Percentiles rank a stretch among this genome's conserved stretches.
These are phyloP conservation scores for Aureobasidium sp. DNA, from an alignment of 2,329 filamentous ascomycete genomes.

Conservation along the genomic window DNA sequence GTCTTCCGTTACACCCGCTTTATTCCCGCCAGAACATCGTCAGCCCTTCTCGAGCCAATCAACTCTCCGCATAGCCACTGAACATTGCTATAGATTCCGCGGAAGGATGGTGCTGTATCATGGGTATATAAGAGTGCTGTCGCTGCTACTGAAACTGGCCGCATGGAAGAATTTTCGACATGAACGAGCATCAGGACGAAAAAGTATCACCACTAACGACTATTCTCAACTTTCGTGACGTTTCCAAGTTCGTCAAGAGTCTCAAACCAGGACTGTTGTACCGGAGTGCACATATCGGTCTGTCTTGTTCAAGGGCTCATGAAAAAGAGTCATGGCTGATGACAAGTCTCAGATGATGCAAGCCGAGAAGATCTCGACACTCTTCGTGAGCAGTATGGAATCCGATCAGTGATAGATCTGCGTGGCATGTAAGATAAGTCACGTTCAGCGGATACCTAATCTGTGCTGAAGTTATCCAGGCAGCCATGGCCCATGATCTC, in stretches of 20 bases:
- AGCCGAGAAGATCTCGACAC: not conserved
- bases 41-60: not conserved
- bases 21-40: not conserved
- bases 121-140: not conserved
- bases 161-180: no score
- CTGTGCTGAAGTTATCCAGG: not conserved
- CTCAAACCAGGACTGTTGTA: not conserved
- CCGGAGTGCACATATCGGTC: not conserved
- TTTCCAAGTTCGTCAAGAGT: not conserved
- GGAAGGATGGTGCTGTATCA: not conserved
- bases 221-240: not conserved
- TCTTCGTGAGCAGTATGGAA: not conserved
- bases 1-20: not conserved
- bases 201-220: not conserved
- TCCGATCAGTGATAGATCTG: constrained; percentile 1
- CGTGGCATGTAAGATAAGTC: not conserved
- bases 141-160: no score
- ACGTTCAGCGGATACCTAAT: no score
- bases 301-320: no score
- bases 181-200: not conserved
- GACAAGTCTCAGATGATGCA: not conserved
- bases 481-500: not conserved
- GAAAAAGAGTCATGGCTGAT: not conserved
- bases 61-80: not conserved
- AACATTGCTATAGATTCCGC: not conserved